These are phyloP conservation scores for Geosmithia putterillii DNA, from an alignment of 2,329 filamentous ascomycete species.

Conservation along the genomic window DNA sequence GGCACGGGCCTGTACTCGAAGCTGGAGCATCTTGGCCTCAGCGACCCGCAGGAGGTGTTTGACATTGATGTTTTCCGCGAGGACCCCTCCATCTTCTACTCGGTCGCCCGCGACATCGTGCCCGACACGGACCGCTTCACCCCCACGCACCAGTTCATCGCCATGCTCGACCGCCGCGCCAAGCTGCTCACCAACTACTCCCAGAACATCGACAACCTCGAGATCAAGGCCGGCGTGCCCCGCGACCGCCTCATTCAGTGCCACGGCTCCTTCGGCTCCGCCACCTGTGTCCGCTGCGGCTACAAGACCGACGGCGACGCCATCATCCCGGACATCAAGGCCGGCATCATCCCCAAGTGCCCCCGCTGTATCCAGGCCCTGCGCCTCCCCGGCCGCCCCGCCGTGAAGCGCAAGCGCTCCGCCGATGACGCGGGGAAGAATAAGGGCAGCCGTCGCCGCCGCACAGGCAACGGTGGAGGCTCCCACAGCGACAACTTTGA, in stretches of 20 bases:
- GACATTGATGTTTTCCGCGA: conserved; percentile 78
- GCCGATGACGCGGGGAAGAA: conserved; percentile 28
- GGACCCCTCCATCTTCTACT: conserved; percentile 84
- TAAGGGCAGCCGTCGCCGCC: conserved; percentile 10
- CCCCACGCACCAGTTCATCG: conserved; percentile 89
- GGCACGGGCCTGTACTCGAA: conserved; percentile 85
- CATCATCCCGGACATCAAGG: conserved; percentile 70
- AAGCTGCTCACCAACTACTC: conserved; percentile 96
- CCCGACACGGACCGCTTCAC: conserved; percentile 71
- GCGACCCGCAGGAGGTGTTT: conserved; percentile 90
- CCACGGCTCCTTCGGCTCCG: conserved; percentile 90
- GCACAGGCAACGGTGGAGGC: too few species aligned
- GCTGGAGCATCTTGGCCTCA: conserved; percentile 62
- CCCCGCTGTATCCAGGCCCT: conserved; percentile 52
- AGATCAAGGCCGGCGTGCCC: conserved; percentile 71
- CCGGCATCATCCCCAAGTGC: conserved; percentile 67
- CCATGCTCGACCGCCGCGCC: conserved; percentile 71
- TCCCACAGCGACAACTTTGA: too few species aligned
- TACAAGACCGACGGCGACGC: conserved; percentile 60
- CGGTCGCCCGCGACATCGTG: conserved; percentile 79
- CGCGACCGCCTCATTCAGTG: conserved; percentile 84
- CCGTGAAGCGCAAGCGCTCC: conserved; percentile 25
- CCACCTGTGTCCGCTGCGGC: conserved; percentile 74
- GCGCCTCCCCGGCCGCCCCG: conserved; percentile 11
- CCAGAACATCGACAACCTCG: conserved; percentile 96